These are phyloP conservation scores for Chrysosphaeria jannelii DNA, from an alignment of 2,329 filamentous ascomycete genomes.

Conservation along the genomic window DNA sequence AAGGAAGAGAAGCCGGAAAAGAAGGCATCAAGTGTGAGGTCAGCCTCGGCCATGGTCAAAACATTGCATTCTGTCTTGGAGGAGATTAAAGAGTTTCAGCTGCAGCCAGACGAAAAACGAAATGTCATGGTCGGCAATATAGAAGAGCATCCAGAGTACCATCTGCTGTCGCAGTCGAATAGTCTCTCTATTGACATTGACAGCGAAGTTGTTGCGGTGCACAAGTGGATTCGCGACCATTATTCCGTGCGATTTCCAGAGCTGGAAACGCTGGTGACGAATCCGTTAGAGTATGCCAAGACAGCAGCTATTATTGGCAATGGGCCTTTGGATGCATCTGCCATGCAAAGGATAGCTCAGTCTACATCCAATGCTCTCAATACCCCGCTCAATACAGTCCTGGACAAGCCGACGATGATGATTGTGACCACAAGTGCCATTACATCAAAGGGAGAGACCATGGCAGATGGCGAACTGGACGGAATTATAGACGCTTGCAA, in stretches of 20 bases:
- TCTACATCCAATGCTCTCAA: constrained; percentile 54
- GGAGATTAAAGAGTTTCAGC: constrained; percentile 56
- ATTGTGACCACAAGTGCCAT: constrained; percentile 87
- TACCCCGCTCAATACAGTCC: constrained; percentile 42
- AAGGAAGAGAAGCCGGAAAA: constrained; percentile 26
- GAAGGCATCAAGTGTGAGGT: constrained; percentile 43
- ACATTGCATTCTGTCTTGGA: constrained; percentile 53
- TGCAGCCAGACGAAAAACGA: constrained; percentile 30
- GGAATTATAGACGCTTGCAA: constrained; percentile 51
- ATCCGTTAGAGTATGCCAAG: constrained; percentile 83
- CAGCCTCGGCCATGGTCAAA: constrained; percentile 53
- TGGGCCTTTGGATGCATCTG: constrained; percentile 52
- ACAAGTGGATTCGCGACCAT: constrained; percentile 90
- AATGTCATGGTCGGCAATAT: constrained; percentile 45
- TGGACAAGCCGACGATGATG: constrained; percentile 81
- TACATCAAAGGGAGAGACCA: constrained; percentile 52
- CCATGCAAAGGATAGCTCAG: constrained; percentile 50
- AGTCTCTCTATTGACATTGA: constrained; percentile 77
- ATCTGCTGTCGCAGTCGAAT: constrained; percentile 66
- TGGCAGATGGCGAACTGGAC: constrained; percentile 45
- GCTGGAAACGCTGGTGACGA: constrained; percentile 66
- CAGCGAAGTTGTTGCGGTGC: constrained; percentile 69
- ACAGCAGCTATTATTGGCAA: constrained; percentile 83
- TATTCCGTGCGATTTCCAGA: constrained; percentile 87
- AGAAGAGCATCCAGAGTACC: constrained; percentile 78